Evolutionary conservation across 148 eudicot genomes (phyloP), one percentile per base, ranked within the genome.

Genomic region (Vaccinium darrowii): DNA sequence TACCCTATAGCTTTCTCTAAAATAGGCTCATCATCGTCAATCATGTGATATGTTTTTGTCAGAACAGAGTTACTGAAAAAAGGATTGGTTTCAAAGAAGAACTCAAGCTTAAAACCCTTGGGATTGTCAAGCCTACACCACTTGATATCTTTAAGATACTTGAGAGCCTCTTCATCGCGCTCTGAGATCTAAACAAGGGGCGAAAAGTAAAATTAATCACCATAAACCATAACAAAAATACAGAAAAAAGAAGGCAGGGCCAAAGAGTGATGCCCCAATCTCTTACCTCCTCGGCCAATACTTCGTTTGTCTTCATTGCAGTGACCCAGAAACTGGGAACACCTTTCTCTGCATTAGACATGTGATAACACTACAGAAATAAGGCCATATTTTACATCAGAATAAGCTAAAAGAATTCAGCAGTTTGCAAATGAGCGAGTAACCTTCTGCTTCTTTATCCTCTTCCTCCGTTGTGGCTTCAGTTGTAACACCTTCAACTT

Each of bases 1-100:
- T 88, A 95, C 98, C 98, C 98, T 57, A 94, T 92, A 19, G 98
- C 98, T 88, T 92, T 95, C 93, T 95, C 98, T 69, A 95, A 77
- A 67, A 95, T 94, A 65, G 98, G 98, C 5, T 95, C 98, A 89
- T 94, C 94, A 25, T 95, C 98, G 81, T 95, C 96, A 85, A 95
- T 91, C 98, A 95, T 94, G 88, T 95, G 96, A 83, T 95, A 95
- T 30, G 90, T 91, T 86, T 95, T 95, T 5, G 84, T 81, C 58
- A 81, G 58, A 49, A 81, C 90, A 8, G 93, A 76, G 81, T 95
- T 95, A 80, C 92, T 92, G 82, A 94, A 94, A 52, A 76, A 95
- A 14, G 95, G 95, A 88, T 95, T 95, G 51, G 92, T n/a, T 71
- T 94, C 92, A 82, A 95, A 94, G 87, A 88, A 91, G 86, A 95